These are phyloP conservation scores for Verbena officinalis DNA, from an alignment of 257 asterid genomes.

Conservation along the genomic window DNA sequence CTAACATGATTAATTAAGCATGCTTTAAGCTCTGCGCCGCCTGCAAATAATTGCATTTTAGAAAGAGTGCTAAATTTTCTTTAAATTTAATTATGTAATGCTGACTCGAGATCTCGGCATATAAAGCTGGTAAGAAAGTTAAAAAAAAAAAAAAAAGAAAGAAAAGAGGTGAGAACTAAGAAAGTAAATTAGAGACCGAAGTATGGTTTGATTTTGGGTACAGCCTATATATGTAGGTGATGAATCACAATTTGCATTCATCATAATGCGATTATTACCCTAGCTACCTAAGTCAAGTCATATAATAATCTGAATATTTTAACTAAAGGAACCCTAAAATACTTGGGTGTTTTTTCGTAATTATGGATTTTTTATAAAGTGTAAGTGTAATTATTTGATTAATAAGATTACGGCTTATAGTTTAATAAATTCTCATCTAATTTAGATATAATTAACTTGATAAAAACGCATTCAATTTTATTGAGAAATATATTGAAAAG, in stretches of 20 bases:
- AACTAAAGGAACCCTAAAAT: no score
- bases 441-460: no score
- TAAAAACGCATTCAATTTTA: not conserved
- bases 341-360: no score
- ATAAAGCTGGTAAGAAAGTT: no score
- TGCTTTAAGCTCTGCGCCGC: conserved; percentile 35
- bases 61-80: not conserved
- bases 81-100: conserved; percentile 18
- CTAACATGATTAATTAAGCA: conserved; percentile 34
- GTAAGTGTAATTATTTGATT: no score
- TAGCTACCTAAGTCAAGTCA: not conserved
- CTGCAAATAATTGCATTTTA: not conserved
- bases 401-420: no score
- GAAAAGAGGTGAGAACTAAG: no score
- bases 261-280: conserved; percentile 22
- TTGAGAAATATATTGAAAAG: not conserved
- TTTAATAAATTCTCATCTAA: no score
- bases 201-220: not conserved
- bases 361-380: no score
- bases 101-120: not conserved
- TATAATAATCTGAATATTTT: no score
- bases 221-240: not conserved
- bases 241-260: conserved; percentile 16
- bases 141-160: no score
- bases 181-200: not conserved